Evolutionary conservation across 495 filamentous ascomycete species (phyloP).

Genomic region (Aspergillus cristatus): DNA sequence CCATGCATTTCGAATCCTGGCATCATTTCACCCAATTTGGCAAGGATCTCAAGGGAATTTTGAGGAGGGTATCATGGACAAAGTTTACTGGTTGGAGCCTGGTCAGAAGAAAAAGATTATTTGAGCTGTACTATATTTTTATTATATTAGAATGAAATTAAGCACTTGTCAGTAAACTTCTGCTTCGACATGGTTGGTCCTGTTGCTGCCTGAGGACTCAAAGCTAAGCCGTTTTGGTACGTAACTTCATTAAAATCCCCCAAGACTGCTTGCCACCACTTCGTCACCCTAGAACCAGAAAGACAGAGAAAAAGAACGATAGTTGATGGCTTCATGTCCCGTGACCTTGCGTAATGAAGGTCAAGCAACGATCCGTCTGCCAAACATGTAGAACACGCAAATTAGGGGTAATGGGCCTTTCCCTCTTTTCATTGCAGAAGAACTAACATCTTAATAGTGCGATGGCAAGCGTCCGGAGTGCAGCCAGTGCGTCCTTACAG

Average conservation of each 20-base stretch:
- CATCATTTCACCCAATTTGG: slow-evolving; percentile 35
- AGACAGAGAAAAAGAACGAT: no score
- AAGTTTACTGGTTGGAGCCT: slow-evolving; percentile 14
- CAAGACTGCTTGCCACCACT: no score
- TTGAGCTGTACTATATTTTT: not conserved
- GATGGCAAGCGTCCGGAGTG: slow-evolving; percentile 17
- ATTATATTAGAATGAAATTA: no score
- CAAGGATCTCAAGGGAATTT: slow-evolving; percentile 8
- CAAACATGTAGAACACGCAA: slow-evolving; percentile 18
- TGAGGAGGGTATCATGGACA: slow-evolving; percentile 17
- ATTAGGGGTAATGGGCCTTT: slow-evolving; percentile 12
- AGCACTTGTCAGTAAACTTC: no score
- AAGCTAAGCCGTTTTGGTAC: no score
- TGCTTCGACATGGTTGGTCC: no score
- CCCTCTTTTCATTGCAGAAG: no score
- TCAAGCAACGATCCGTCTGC: slow-evolving; percentile 13
- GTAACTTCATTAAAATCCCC: no score
- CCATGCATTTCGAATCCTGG: slow-evolving; percentile 46
- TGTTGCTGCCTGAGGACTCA: no score
- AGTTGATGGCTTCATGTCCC: no score
- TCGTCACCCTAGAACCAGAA: no score
- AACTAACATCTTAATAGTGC: slow-evolving; percentile 9
- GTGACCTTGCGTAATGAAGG: slow-evolving; percentile 14
- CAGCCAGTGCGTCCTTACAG: slow-evolving; percentile 13
- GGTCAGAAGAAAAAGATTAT: slow-evolving; percentile 5